Conservation (phyloP, 768 basidiomycete species). For the Psilocybe tampanensis region DNA sequence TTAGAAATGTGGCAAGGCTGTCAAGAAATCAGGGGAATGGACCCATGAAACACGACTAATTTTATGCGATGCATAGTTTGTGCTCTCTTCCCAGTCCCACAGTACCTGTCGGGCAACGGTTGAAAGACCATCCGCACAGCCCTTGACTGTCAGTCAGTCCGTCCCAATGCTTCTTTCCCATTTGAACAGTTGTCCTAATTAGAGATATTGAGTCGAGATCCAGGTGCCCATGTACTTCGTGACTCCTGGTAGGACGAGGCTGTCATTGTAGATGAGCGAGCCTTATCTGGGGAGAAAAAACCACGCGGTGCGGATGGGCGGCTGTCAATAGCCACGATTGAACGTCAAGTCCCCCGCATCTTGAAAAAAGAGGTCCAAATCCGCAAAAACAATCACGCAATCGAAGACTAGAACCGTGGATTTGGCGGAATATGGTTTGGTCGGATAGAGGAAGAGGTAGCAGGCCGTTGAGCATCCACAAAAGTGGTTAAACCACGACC, state of each 20-base stretch:
- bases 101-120: conserved; percentile 13
- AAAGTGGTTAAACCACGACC: neutral
- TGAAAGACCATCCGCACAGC: conserved; percentile 14
- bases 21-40: conserved; percentile 17
- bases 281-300: conserved; percentile 12
- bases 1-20: conserved; percentile 18
- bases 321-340: conserved; percentile 3
- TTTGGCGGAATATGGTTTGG: conserved; percentile 10
- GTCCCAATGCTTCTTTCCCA: conserved; percentile 12
- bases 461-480: neutral
- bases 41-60: conserved; percentile 21
- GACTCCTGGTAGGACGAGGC: conserved; percentile 1
- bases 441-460: neutral
- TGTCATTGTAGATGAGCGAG: conserved; percentile 1
- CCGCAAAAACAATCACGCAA: conserved; percentile 16
- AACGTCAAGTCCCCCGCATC: conserved; percentile 4
- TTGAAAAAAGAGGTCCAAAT: conserved; percentile 14
- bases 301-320: conserved; percentile 10
- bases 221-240: conserved; percentile 11
- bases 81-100: conserved; percentile 14
- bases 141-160: conserved; percentile 2
- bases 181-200: conserved; percentile 9
- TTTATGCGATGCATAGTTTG: conserved; percentile 7
- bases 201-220: conserved; percentile 10
- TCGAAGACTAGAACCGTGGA: conserved; percentile 10